Evolutionary conservation across 768 basidiomycete genomes (phyloP).

Genomic region (Psilocybe subaeruginosa): DNA sequence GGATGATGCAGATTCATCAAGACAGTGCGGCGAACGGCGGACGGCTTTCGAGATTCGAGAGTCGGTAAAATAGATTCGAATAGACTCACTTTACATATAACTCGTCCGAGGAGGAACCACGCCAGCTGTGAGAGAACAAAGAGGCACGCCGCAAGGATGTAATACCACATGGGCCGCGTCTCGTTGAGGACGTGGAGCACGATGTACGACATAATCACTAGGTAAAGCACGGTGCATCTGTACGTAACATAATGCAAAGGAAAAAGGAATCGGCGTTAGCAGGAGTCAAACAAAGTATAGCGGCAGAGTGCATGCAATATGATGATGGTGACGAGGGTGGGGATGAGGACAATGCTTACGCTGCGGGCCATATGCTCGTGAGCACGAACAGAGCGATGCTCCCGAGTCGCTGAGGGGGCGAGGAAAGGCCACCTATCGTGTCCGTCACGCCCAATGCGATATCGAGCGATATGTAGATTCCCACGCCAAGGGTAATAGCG

Average conservation of each 20-base stretch:
- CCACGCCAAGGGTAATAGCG: conserved; percentile 65
- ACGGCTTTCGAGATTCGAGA: background rate
- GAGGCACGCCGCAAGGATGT: conserved; percentile 69
- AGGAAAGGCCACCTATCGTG: conserved; percentile 57
- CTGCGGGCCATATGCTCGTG: conserved; percentile 36
- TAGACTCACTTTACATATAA: conserved; percentile 65
- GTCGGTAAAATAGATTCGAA: background rate
- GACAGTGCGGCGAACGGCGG: background rate
- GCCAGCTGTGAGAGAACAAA: conserved; percentile 84
- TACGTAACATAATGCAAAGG: background rate
- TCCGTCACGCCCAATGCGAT: conserved; percentile 68
- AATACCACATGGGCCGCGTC: conserved; percentile 78
- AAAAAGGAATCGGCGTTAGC: background rate
- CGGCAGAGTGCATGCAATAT: background rate
- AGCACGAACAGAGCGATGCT: conserved; percentile 83
- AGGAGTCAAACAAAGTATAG: background rate
- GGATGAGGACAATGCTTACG: conserved; percentile 22
- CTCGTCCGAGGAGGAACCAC: conserved; percentile 78
- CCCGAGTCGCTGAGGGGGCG: conserved; percentile 56
- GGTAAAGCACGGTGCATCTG: conserved; percentile 60
- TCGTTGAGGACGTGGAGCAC: conserved; percentile 79
- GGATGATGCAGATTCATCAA: background rate
- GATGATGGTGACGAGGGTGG: background rate
- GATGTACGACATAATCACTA: conserved; percentile 79
- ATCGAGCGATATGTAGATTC: conserved; percentile 86